A percentile compares a stretch with the other conserved stretches of the same genome.
These are phyloP conservation scores for Favolaschia claudopus DNA, from an alignment of 768 basidiomycete species.

Conservation along the genomic window DNA sequence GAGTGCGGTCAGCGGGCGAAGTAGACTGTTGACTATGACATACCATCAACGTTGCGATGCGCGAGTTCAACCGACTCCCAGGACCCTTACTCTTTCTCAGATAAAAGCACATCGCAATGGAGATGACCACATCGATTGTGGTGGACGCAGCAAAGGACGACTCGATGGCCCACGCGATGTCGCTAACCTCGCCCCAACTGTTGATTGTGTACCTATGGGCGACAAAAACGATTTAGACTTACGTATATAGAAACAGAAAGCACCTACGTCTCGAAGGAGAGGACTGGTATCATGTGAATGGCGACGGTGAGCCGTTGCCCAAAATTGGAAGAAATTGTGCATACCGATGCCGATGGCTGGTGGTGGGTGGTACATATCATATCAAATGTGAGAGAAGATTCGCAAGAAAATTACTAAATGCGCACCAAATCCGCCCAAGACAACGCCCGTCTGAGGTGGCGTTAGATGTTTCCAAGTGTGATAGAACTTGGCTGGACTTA, in stretches of 20 bases:
- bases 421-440: conserved; percentile 49
- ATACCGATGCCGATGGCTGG: conserved; percentile 46
- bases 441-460: conserved; percentile 39
- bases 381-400: too few relatives aligned
- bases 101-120: conserved; percentile 43
- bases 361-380: too few relatives aligned
- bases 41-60: conserved; percentile 43
- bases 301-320: neutral
- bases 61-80: conserved; percentile 36
- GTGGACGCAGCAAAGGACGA: conserved; percentile 51
- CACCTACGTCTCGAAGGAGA: conserved; percentile 46
- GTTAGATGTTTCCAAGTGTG: conserved; percentile 31
- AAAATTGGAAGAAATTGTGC: conserved; percentile 2
- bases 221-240: neutral
- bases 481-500: conserved; percentile 24
- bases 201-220: conserved; percentile 39
- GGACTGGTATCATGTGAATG: conserved; percentile 26
- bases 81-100: conserved; percentile 40
- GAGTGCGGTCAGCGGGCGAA: neutral
- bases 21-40: neutral
- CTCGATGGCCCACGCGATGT: conserved; percentile 52
- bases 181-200: conserved; percentile 38
- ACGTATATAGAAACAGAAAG: neutral
- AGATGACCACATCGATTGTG: conserved; percentile 52
- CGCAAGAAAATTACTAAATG: too few relatives aligned